phyloP scores from a whole-genome alignment of 768 basidiomycete genomes.

The Trametes cingulata region DNA sequence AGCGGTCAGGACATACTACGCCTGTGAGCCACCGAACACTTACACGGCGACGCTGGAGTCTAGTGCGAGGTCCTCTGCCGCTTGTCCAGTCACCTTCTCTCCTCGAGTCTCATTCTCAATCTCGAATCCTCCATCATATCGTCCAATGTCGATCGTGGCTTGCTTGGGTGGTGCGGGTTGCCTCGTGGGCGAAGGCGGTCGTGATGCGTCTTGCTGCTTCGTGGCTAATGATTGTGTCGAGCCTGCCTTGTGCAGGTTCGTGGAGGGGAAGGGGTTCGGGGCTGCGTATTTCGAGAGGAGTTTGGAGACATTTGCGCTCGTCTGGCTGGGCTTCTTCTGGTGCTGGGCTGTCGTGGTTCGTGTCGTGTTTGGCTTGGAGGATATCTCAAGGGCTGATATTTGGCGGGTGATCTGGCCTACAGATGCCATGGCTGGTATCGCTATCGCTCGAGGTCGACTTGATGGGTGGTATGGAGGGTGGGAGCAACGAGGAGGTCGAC shows the following conservation, averaged over 20 bases:
- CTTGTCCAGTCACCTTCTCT: constrained; percentile 72
- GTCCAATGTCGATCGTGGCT: constrained; percentile 70
- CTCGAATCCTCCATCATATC: constrained; percentile 97
- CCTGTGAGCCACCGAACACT: constrained; percentile 26
- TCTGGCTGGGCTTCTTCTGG: constrained; percentile 58
- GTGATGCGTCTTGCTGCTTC: constrained; percentile 31
- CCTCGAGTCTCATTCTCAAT: constrained; percentile 80
- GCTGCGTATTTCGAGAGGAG: constrained; percentile 74
- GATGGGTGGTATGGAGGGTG: background rate
- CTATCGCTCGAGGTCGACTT: background rate
- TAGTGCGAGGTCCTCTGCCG: constrained; percentile 78
- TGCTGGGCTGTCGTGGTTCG: constrained; percentile 37
- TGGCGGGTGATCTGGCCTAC: constrained; percentile 60
- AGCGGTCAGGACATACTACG: constrained; percentile 3
- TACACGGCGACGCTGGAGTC: constrained; percentile 78
- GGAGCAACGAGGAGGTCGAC: constrained; percentile 13
- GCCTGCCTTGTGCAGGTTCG: constrained; percentile 23
- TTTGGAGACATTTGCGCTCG: constrained; percentile 65
- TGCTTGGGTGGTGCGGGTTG: constrained; percentile 21
- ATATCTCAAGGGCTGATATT: constrained; percentile 68
- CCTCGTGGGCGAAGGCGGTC: constrained; percentile 23
- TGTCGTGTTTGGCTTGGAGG: constrained; percentile 45
- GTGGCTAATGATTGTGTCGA: constrained; percentile 21
- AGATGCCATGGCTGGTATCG: constrained; percentile 44
- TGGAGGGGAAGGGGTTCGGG: constrained; percentile 48